Evolutionary conservation across 176 grass and related monocot genomes (phyloP), one percentile per base, ranked within the genome.

Genomic region (Dendrocalamus sinicus): DNA sequence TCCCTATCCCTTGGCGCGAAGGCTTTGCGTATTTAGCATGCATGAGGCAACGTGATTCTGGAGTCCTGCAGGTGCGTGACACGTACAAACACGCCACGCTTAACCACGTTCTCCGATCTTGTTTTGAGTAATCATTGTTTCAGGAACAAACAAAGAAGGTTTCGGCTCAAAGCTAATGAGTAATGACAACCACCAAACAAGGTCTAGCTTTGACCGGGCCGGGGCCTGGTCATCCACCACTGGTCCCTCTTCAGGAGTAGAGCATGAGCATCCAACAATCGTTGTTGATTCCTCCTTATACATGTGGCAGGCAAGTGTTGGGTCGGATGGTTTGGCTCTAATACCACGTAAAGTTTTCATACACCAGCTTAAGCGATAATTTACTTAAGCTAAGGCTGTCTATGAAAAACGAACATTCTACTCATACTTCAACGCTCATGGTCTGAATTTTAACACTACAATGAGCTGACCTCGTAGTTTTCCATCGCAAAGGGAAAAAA

Each of bases 121-220:
- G 83, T 14, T 71, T 23, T 2, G 55, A 13, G 62, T 50, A 35
- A 86, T 86, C 39, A 86, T 86, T 81, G 88, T 64, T 39, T 72
- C 55, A 24, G 65, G 12, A 82, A 63, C 24, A 76, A 72, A 53
- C 59, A 81, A 72, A 65, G 9, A 6, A 65, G 65, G 20, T 61
- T 57, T 57, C 46, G 46, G 70, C 70, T 72, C 67, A 28, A 19
- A 65, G 51, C 39, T 70, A 63, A 12, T 1, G 40, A 83, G 69
- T 66, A 24, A 76, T 53, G 46, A 22, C 77, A 73, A 37, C 35
- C 66, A 82, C 72, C 78, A 48, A 86, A 75, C 77, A 44, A 40
- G 32, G 10, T 20, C 3, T 62, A 63, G 40, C 12, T 63, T 55
- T 86, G 78, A 90, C 84, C 65, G 39, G 35, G 48, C 64, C 43